Conservation (phyloP, 2,329 filamentous ascomycete species). For the Sarocladiaceae sp. region DNA sequence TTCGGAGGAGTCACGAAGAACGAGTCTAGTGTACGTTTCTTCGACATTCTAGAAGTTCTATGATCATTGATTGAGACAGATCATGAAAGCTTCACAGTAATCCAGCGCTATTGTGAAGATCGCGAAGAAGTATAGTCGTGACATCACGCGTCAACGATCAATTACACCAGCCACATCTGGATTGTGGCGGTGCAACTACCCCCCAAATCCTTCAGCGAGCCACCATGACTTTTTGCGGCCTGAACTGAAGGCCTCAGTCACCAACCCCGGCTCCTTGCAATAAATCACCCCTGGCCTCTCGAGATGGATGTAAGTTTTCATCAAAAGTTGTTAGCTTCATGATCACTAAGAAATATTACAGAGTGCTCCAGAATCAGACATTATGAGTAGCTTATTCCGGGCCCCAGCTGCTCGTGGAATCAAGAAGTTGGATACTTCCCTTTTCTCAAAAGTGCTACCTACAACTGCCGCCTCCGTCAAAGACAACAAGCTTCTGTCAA, state of each 20-base stretch:
- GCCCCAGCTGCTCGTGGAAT: conserved; percentile 78
- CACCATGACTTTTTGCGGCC: conserved; percentile 4
- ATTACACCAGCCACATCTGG: conserved; percentile 2
- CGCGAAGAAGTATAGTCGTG: conserved; percentile 2
- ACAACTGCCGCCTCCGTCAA: conserved; percentile 74
- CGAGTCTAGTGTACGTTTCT: conserved; percentile 62
- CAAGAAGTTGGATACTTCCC: conserved; percentile 73
- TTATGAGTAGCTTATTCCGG: conserved; percentile 58
- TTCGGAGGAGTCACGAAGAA: conserved; percentile 58
- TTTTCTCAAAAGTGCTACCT: conserved; percentile 74
- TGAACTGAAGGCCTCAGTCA: conserved; percentile 9
- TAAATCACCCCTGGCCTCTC: conserved; percentile 3
- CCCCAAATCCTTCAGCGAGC: not conserved
- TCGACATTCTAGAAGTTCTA: conserved; percentile 24
- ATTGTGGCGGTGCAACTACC: conserved; percentile 4
- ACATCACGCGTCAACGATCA: not conserved
- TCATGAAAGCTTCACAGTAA: no score
- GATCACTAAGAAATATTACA: not conserved
- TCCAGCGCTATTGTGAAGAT: not conserved
- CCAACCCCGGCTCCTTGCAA: not conserved
- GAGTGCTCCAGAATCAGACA: not conserved
- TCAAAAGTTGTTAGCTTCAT: not conserved
- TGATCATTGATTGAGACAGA: no score
- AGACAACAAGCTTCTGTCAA: conserved; percentile 70
- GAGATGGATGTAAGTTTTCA: conserved; percentile 6